A percentile compares a stretch with the other conserved stretches of the same genome.
Evolutionary conservation across 176 grass and related monocot species (phyloP).

Genomic region (Tuctoria greenei): DNA sequence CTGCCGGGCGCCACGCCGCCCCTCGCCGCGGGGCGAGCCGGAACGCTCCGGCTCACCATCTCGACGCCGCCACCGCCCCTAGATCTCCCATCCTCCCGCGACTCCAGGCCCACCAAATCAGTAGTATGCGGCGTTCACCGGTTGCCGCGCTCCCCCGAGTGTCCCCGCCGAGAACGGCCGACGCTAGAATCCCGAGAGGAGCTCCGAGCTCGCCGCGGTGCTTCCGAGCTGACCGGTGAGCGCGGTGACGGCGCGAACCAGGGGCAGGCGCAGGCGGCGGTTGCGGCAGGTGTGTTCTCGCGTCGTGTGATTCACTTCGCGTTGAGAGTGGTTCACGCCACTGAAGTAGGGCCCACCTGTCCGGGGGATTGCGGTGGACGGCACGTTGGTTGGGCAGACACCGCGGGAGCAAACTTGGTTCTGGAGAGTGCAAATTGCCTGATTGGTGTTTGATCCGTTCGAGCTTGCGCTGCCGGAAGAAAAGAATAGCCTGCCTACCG

Average conservation of each 20-base stretch:
- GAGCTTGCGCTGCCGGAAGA: neutral
- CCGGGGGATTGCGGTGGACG: neutral
- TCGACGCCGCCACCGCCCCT: constrained; percentile 14
- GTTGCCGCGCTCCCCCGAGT: constrained; percentile 10
- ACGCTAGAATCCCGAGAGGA: neutral
- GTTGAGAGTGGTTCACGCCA: neutral
- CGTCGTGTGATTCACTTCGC: neutral
- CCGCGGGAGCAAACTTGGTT: neutral
- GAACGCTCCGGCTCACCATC: constrained; percentile 56
- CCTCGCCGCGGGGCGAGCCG: constrained; percentile 43
- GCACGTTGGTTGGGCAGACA: neutral
- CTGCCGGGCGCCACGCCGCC: constrained; percentile 35
- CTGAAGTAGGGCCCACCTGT: constrained; percentile 11
- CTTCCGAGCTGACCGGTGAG: neutral
- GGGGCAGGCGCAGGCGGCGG: constrained; percentile 11
- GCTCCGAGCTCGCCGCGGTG: constrained; percentile 15
- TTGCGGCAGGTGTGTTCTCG: neutral
- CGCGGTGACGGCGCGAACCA: constrained; percentile 34
- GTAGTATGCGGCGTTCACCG: neutral
- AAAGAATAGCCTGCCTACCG: neutral
- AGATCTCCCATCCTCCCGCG: constrained; percentile 48
- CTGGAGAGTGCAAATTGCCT: constrained; percentile 10
- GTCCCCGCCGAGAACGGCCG: neutral
- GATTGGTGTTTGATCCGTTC: constrained; percentile 3
- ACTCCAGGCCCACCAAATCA: constrained; percentile 33